Percentiles rank a stretch among this genome's conserved stretches.
Conservation (phyloP, 805 yeast species). For the Sugiyamaella americana region DNA sequence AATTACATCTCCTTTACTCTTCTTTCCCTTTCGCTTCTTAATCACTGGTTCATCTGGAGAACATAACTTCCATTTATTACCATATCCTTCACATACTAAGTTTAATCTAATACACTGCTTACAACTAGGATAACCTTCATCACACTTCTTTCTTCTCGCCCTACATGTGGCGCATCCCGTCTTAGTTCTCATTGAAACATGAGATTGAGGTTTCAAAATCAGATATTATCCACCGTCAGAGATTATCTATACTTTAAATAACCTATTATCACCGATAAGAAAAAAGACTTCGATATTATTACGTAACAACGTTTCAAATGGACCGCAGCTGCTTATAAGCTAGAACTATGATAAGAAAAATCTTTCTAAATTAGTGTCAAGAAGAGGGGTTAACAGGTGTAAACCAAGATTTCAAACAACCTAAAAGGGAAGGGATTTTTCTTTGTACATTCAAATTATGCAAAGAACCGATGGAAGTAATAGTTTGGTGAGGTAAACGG, state of each 20-base stretch:
- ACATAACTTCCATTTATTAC: slow-evolving; percentile 4
- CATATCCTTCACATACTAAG: slow-evolving; percentile 3
- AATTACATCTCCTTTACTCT: too few relatives aligned
- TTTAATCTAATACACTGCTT: slow-evolving; percentile 3
- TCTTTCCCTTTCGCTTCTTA: background rate
- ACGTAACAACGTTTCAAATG: too few relatives aligned
- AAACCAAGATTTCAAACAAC: background rate
- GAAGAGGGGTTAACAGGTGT: background rate
- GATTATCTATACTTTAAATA: background rate
- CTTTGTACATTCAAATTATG: background rate
- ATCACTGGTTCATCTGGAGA: slow-evolving; percentile 1
- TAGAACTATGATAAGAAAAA: too few relatives aligned
- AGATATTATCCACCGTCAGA: background rate
- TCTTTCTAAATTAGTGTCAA: too few relatives aligned
- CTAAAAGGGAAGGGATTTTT: background rate
- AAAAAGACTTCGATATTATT: background rate
- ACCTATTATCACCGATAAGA: background rate
- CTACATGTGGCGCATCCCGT: slow-evolving; percentile 8
- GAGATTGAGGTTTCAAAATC: too few relatives aligned
- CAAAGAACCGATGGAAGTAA: background rate
- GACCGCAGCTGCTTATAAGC: too few relatives aligned
- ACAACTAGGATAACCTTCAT: slow-evolving; percentile 4
- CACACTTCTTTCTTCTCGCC: slow-evolving; percentile 6
- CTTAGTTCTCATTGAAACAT: slow-evolving; percentile 5
- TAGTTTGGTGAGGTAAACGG: too few relatives aligned